phyloP scores from a whole-genome alignment of 306 rosid species.

The Adenanthera pavonina region DNA sequence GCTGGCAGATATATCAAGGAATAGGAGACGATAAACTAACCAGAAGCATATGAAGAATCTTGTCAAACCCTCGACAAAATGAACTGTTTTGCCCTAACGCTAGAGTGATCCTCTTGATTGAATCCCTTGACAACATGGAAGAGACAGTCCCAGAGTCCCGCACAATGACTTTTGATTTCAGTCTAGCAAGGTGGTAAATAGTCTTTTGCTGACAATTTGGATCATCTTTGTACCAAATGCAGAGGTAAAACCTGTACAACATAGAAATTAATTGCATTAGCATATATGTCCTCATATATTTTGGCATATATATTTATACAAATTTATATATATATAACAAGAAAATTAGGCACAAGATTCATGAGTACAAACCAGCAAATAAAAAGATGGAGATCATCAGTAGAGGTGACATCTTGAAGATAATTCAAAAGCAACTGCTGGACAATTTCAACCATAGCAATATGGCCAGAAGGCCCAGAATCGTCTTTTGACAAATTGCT shows the following conservation, averaged over 20 bases:
- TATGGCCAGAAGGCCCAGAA: conserved; percentile 46
- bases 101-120: conserved; percentile 74
- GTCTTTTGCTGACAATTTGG: conserved; percentile 75
- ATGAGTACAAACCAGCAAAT: conserved; percentile 81
- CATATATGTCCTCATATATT: not conserved
- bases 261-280: conserved; percentile 42
- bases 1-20: conserved; percentile 31
- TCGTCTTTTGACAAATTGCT: conserved; percentile 50
- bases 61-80: conserved; percentile 94
- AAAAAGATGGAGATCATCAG: conserved; percentile 91
- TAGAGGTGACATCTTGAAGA: conserved; percentile 76
- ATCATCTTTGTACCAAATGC: conserved; percentile 95
- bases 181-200: conserved; percentile 69
- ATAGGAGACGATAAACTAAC: conserved; percentile 59
- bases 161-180: conserved; percentile 84
- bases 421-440: conserved; percentile 93
- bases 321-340: conserved; percentile 14
- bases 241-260: conserved; percentile 86
- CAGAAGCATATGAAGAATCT: conserved; percentile 86
- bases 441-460: conserved; percentile 70
- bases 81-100: conserved; percentile 91
- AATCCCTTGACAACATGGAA: conserved; percentile 74
- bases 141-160: conserved; percentile 77
- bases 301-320: not conserved
- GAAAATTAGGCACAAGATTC: conserved; percentile 36